Evolutionary conservation across 495 filamentous ascomycete species (phyloP), one percentile per base, ranked within the genome.

Genomic region (Chlorociboria aeruginascens): DNA sequence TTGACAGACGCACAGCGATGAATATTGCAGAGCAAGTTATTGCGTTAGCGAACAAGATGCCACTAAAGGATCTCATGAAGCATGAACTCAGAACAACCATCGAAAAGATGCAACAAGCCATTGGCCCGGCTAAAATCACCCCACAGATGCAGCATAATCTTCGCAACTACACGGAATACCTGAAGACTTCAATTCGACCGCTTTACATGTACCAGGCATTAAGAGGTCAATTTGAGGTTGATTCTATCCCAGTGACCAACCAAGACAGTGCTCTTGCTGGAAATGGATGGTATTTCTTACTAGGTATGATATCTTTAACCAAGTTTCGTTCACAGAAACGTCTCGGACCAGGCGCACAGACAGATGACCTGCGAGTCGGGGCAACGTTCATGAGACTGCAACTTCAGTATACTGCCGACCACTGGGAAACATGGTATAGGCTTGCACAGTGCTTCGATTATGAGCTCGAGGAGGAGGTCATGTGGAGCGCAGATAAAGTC

Each of bases 361-460:
- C 82, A 0, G 85, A 90, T 47, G 92, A 97, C 55, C 70, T 97
- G 35, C 81, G 90, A 43, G 81, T 89, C 35, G 89, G 85, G 3
- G 77, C 83, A 46, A 79, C 74, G 0, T 94, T 85, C 61, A 81
- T 97, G 58, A 71, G 82, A 46, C 79, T 88, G 50, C 90, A 97
- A 55, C 66, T 99, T 1, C 83, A 95, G 53, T 87, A 88, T 59
- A 83, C 79, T 12, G 77, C 79, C 1, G 82, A 89, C 28, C 78
- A 81, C 40, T 99, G 92, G 92, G 89, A 97, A 61, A 81, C 89
- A 0, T 99, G 92, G 93, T 96, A 90, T 62, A 79, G 92, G 40
- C 72, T 96, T 6, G 92, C 82, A 9, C 92, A 99, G 55, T 83
- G 85, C 17, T 93, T 90, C 60, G 92, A 97, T 60, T 78, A 81